Percentiles rank a stretch among this genome's conserved stretches.
Evolutionary conservation across 805 yeast genomes (phyloP).

Genomic region (Schwanniomyces pseudopolymorphus): DNA sequence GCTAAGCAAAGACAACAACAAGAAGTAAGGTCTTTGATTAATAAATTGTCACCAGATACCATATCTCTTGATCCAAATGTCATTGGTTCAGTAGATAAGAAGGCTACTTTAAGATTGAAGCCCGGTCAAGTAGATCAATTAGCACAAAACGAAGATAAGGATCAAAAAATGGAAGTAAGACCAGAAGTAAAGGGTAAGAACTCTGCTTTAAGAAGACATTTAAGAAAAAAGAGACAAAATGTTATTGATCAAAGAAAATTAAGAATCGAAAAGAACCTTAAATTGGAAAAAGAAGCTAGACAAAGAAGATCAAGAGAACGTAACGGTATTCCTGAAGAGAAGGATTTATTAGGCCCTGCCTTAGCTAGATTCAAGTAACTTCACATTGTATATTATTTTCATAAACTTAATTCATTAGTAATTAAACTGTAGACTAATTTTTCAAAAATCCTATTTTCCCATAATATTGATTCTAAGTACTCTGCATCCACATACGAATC

Average conservation of each 20-base stretch:
- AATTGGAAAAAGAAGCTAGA: conserved; percentile 71
- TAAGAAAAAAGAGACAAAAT: conserved; percentile 81
- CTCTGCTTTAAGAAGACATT: conserved; percentile 75
- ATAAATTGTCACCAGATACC: conserved; percentile 90
- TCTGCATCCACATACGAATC: conserved; percentile 12
- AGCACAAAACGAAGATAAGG: conserved; percentile 34
- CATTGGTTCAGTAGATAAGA: conserved; percentile 80
- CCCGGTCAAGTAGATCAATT: conserved; percentile 56
- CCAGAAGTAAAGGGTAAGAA: conserved; percentile 78
- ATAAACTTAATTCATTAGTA: conserved; percentile 3
- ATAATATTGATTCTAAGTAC: conserved; percentile 13
- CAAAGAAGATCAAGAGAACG: conserved; percentile 45
- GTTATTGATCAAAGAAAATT: conserved; percentile 83
- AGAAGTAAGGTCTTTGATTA: conserved; percentile 82
- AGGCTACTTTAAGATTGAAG: conserved; percentile 64
- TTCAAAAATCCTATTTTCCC: conserved; percentile 24
- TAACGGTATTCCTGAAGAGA: conserved; percentile 50
- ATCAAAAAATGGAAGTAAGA: conserved; percentile 54
- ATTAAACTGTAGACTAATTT: conserved; percentile 12
- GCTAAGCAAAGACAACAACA: conserved; percentile 89
- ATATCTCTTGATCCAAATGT: conserved; percentile 85
- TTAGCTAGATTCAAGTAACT: conserved; percentile 46
- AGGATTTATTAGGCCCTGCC: conserved; percentile 51
- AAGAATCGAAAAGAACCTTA: conserved; percentile 71
- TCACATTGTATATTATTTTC: conserved; percentile 2